phyloP scores from a whole-genome alignment of 2,329 filamentous ascomycete species.

The Aschersonia sp. region DNA sequence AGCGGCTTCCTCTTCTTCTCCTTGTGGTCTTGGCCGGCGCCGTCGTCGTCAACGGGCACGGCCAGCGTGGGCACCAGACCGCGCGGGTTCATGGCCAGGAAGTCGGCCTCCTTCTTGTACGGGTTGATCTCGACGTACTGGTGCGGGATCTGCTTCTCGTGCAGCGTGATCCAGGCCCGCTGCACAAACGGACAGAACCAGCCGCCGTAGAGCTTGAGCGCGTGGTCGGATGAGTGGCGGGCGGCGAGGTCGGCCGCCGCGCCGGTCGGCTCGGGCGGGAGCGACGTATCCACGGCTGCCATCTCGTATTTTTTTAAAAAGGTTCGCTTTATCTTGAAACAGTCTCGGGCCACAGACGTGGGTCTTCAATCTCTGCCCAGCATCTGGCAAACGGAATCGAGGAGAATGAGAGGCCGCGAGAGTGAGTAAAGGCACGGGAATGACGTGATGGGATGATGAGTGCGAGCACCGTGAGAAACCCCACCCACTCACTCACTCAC shows the following conservation, averaged over 20 bases:
- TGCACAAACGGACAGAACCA: conserved; percentile 66
- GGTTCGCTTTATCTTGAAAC: too few species aligned
- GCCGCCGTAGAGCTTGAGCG: conserved; percentile 53
- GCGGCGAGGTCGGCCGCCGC: conserved; percentile 31
- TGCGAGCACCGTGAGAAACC: too few species aligned
- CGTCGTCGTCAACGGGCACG: conserved; percentile 21
- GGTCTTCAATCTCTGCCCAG: too few species aligned
- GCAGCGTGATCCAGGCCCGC: conserved; percentile 56
- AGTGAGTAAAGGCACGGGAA: too few species aligned
- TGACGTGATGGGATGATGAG: too few species aligned
- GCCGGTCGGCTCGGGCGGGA: conserved; percentile 31
- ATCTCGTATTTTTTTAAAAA: conserved; percentile 11
- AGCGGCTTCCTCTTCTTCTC: conserved; percentile 32
- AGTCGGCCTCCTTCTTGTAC: conserved; percentile 54
- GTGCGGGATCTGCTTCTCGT: conserved; percentile 59
- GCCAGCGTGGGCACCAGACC: conserved; percentile 60
- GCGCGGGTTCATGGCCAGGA: conserved; percentile 58
- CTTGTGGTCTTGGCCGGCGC: conserved; percentile 8
- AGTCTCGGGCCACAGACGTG: too few species aligned
- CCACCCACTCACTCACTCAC: too few species aligned
- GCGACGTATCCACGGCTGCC: conserved; percentile 31
- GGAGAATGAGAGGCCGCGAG: too few species aligned
- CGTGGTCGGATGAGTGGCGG: conserved; percentile 29
- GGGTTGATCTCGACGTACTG: conserved; percentile 70
- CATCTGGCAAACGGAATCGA: too few species aligned